Base-by-base conservation (phyloP, 768 basidiomycete genomes). In the Trametes cubensis region DNA sequence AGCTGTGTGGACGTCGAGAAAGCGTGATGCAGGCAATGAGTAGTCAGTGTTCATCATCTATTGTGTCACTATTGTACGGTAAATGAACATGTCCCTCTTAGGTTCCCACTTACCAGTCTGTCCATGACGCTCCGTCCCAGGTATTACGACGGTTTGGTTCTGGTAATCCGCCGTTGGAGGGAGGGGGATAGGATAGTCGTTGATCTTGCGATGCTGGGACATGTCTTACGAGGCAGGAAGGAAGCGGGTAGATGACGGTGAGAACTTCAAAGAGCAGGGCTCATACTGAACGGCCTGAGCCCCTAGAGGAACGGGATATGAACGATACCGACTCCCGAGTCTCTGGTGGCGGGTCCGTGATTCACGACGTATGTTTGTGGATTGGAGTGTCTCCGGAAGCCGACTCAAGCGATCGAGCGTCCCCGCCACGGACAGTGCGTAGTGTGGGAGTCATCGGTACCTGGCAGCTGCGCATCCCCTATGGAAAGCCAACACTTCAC, bases 101-200 rank as follows among this genome's bases (percentile, higher is more conserved):
- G 39, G 52, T 46, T 11, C 14, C n/a, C 20, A 73, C 82, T 61
- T 64, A 90, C 90, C 87, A 63, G 89, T 88, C 75, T 92, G 88
- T 38, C 91, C 91, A n/a, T 89, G 85, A 46, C 83, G 83, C 74
- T 88, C 88, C 0, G 92, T 92, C 25, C 90, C 92, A 23, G 92
- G 87, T 21, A 94, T 84, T 46, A 80, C 72, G 28, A 87, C 75
- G 17, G 84, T 77, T 76, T 94, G 92, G 61, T 75, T 80, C 40
- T 79, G 77, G 68, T 82, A 88, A 48, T 91, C 76, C 41, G 77
- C 48, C 26, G 77, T 69, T 6, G 66, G 70, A 5, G 83, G 81
- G 10, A 74, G 56, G 34, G 71, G 67, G 49, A 72, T 23, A 5
- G 69, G 69, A 17, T 69, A 39, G 2, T 60, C 47, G 26, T 58